These are phyloP conservation scores for Yamadazyma siamensis DNA, from an alignment of 1,139 yeast species.

Conservation along the genomic window DNA sequence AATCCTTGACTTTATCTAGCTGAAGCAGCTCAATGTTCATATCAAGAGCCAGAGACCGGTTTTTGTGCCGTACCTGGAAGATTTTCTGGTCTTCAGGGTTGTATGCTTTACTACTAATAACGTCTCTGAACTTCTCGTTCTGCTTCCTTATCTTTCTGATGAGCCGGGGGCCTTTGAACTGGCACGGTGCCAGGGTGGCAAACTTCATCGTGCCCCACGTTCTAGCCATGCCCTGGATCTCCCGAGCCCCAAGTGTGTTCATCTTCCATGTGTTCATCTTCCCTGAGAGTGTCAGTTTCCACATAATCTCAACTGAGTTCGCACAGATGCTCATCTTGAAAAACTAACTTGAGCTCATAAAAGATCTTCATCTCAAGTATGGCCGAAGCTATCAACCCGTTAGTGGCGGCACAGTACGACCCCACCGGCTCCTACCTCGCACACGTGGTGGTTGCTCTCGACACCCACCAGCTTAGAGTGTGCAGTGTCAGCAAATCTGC, in stretches of 20 bases:
- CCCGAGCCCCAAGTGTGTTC: too few species aligned
- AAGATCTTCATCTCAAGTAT: too few species aligned
- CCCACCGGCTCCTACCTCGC: constrained; percentile 60
- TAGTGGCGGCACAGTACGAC: constrained; percentile 46
- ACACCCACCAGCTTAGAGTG: constrained; percentile 69
- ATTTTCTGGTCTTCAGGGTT: neutral
- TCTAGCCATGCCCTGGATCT: too few species aligned
- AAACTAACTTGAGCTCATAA: too few species aligned
- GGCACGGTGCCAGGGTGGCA: too few species aligned
- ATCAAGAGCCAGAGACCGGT: neutral
- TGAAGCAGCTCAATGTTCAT: constrained; percentile 1
- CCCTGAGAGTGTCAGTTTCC: too few species aligned
- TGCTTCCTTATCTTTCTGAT: neutral
- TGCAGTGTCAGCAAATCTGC: constrained; percentile 44
- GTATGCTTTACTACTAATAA: too few species aligned
- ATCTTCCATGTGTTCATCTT: too few species aligned
- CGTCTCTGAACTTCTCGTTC: neutral
- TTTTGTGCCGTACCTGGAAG: neutral
- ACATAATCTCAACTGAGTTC: too few species aligned
- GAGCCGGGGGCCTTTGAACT: neutral
- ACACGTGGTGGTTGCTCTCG: constrained; percentile 66
- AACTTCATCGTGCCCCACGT: too few species aligned
- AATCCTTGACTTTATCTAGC: constrained; percentile 4
- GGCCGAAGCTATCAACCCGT: constrained; percentile 20
- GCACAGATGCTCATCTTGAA: constrained; percentile 1